phyloP scores from a whole-genome alignment of 2,329 filamentous ascomycete genomes.

The Thielaviopsis ethacetica region DNA sequence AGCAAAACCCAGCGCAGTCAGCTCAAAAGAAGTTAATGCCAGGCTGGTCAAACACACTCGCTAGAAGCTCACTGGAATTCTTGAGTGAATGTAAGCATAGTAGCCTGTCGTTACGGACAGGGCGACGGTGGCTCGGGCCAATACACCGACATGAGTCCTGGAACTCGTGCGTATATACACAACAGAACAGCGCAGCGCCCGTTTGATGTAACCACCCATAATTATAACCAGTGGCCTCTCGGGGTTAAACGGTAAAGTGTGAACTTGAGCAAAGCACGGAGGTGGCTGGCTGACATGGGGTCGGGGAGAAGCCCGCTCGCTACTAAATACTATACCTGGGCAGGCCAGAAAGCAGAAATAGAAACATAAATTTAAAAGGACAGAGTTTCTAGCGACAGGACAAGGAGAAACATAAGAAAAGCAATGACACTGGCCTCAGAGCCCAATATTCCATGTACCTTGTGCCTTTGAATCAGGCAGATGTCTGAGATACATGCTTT shows the following conservation, averaged over 20 bases:
- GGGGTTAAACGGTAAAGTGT: neutral
- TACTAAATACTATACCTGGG: too few relatives aligned
- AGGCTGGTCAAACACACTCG: too few relatives aligned
- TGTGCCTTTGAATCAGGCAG: neutral
- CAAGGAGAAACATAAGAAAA: neutral
- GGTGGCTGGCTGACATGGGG: neutral
- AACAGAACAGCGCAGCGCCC: neutral
- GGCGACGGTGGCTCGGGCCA: neutral
- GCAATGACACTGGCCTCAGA: neutral
- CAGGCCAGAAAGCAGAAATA: too few relatives aligned
- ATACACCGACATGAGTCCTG: neutral
- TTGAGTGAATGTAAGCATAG: too few relatives aligned
- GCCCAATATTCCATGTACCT: neutral
- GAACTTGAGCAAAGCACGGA: neutral
- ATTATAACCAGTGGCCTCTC: neutral
- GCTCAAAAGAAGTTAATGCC: too few relatives aligned
- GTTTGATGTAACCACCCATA: neutral
- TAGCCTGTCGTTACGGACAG: neutral
- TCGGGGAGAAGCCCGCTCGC: neutral
- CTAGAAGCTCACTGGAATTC: too few relatives aligned
- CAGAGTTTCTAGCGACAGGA: neutral
- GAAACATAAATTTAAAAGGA: too few relatives aligned
- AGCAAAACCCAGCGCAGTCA: too few relatives aligned
- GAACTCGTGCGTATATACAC: neutral
- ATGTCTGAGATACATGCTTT: conserved; percentile 11